phyloP scores from a whole-genome alignment of 768 basidiomycete genomes.

The Leccinum olivaceopallidum region DNA sequence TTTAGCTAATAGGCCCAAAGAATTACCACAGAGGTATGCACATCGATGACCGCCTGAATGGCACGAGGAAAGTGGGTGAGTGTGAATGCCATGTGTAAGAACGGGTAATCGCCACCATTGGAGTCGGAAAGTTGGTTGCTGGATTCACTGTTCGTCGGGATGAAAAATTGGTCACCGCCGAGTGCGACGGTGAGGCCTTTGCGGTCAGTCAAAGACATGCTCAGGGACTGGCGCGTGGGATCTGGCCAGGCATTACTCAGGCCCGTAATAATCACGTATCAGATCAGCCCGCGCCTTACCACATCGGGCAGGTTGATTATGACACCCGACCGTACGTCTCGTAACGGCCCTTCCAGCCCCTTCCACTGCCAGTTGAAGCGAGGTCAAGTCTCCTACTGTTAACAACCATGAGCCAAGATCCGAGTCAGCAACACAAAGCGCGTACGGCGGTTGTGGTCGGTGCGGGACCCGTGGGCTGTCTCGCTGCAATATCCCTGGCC shows the following conservation, averaged over 20 bases:
- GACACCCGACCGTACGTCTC: neutral
- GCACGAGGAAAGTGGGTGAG: slow-evolving; percentile 17
- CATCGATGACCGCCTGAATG: slow-evolving; percentile 49
- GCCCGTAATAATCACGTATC: slow-evolving; percentile 12
- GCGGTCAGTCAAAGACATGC: slow-evolving; percentile 19
- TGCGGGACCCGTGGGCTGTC: slow-evolving; percentile 93
- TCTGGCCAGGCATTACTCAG: neutral
- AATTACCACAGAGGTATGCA: slow-evolving; percentile 95
- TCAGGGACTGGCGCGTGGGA: neutral
- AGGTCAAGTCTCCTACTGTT: neutral
- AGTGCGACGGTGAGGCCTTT: slow-evolving; percentile 32
- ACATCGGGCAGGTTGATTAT: slow-evolving; percentile 8
- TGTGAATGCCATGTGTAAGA: neutral
- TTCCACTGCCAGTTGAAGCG: neutral
- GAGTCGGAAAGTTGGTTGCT: slow-evolving; percentile 40
- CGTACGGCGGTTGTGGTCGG: slow-evolving; percentile 72
- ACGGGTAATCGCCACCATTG: slow-evolving; percentile 37
- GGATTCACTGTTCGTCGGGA: slow-evolving; percentile 56
- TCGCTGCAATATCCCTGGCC: slow-evolving; percentile 82
- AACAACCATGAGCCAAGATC: slow-evolving; percentile 16
- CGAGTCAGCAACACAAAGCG: neutral
- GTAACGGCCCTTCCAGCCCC: neutral
- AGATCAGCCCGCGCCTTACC: slow-evolving; percentile 20
- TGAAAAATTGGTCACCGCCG: slow-evolving; percentile 52
- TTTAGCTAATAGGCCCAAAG: slow-evolving; percentile 81